Evolutionary conservation across 1,284 basidiomycete genomes (phyloP), one percentile per base, ranked within the genome.

Genomic region (Tranzscheliella williamsii): DNA sequence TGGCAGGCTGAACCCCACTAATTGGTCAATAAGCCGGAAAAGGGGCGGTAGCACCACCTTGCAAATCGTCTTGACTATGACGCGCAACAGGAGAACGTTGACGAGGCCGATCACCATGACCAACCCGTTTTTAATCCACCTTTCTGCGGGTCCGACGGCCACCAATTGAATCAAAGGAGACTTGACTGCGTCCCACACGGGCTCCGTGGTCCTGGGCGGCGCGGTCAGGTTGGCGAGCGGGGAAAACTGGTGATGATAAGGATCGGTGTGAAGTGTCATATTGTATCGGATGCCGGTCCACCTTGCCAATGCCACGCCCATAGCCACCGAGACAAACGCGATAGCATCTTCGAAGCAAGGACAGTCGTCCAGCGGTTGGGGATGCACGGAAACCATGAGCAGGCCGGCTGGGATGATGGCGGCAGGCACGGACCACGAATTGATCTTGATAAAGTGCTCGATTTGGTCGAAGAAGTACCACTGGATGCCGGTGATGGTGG

Each of bases 291-390:
- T 39, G 12, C 55, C 42, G 15, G 41, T 82, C 86, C 89, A 91
- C 41, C 84, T 81, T 0, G 85, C 85, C 1, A 92, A 74, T 17
- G 85, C 81, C n/a, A 83, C 81, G 16, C 94, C 94, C 42, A 89
- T 82, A 13, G 90, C 83, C 33, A 93, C 91, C 11, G 89, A 87
- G 18, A 90, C 80, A 67, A 94, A 89, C 0, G 94, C 92, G 44
- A 96, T 94, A 4, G 92, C 90, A 72, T 98, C 94, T 78, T 97
- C 94, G 78, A 96, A 98, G 79, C 94, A 97, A 1, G 94, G 95
- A 72, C 94, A 97, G 73, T 95, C 91, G 54, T 96, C 92, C 1
- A 95, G 68, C 5, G 81, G 79, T 71, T 92, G 88, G 0, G 93
- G 92, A 75, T 97, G 93, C 58, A 79, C 87, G 83, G 73, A 87